Conservation (phyloP, 371 early-diverging fungal genomes). For the Lichtheimia ornata region DNA sequence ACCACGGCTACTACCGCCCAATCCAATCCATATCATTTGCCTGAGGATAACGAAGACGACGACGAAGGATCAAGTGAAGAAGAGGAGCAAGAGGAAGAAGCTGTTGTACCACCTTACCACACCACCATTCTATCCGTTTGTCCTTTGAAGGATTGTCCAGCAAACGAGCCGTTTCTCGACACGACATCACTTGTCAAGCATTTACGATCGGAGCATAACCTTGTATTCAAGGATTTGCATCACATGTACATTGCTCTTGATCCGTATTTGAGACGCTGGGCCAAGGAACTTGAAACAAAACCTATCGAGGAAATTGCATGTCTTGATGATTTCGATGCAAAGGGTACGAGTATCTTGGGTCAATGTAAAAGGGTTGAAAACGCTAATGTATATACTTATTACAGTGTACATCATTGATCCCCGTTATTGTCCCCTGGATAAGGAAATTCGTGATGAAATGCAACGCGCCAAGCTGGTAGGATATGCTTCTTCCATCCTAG, state of each 20-base stretch:
- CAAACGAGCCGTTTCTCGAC: conserved; percentile 60
- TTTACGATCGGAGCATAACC: conserved; percentile 64
- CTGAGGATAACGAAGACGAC: conserved; percentile 46
- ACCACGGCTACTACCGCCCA: neutral
- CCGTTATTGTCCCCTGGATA: conserved; percentile 60
- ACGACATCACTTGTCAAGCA: conserved; percentile 71
- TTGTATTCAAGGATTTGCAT: conserved; percentile 71
- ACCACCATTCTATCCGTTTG: conserved; percentile 60
- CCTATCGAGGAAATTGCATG: conserved; percentile 9
- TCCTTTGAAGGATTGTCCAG: conserved; percentile 49
- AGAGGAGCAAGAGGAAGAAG: conserved; percentile 46
- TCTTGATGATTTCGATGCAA: neutral
- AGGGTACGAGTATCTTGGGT: conserved; percentile 1
- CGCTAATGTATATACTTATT: conserved; percentile 4
- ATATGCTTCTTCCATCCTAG: neutral
- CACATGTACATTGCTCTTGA: conserved; percentile 85
- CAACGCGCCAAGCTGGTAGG: conserved; percentile 71
- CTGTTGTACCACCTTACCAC: conserved; percentile 62
- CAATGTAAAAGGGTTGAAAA: neutral
- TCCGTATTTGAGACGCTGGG: conserved; percentile 76
- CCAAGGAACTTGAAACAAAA: conserved; percentile 41
- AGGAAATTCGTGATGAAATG: conserved; percentile 70
- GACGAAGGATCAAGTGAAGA: conserved; percentile 49
- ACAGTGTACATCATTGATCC: conserved; percentile 68
- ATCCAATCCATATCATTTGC: conserved; percentile 6